phyloP scores from a whole-genome alignment of 164 flowering plant species.

The Berberis vulgaris region DNA sequence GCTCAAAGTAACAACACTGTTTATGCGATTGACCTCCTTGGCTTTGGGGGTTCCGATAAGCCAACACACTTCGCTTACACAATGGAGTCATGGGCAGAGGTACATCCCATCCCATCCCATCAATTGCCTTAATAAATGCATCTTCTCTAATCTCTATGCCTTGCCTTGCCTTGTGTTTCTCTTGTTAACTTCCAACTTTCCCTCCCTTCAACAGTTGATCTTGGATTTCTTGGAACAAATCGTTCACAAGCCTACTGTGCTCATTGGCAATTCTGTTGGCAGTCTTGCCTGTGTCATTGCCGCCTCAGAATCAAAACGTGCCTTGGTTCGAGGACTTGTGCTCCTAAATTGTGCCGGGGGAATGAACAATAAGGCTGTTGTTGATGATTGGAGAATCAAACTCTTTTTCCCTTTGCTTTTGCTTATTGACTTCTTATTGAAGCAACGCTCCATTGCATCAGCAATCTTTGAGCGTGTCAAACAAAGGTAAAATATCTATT shows the following conservation, averaged over 20 bases:
- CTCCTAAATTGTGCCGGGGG: constrained; percentile 91
- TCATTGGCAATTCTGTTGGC: constrained; percentile 87
- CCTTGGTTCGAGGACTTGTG: constrained; percentile 62
- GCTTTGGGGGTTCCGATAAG: constrained; percentile 91
- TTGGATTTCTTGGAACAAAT: constrained; percentile 73
- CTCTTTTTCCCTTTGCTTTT: constrained; percentile 70
- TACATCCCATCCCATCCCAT: constrained; percentile 12
- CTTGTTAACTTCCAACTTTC: background rate
- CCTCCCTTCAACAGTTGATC: constrained; percentile 42
- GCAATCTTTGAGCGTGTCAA: constrained; percentile 64
- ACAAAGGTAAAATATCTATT: constrained; percentile 34
- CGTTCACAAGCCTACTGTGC: constrained; percentile 64
- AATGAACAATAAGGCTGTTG: constrained; percentile 96
- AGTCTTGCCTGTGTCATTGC: constrained; percentile 95
- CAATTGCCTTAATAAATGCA: too few species aligned
- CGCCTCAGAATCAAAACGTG: constrained; percentile 53
- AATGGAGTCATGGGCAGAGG: constrained; percentile 93
- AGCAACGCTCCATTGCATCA: constrained; percentile 66
- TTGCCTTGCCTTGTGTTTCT: background rate
- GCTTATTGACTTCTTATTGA: constrained; percentile 69
- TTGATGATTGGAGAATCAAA: constrained; percentile 97
- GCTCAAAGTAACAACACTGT: constrained; percentile 43
- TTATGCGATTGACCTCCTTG: constrained; percentile 81
- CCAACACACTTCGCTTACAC: constrained; percentile 64
- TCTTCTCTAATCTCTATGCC: too few species aligned